Percentiles rank a stretch among this genome's conserved stretches.
phyloP scores from a whole-genome alignment of 2,329 filamentous ascomycete species.

The Fusarium pilosicola region DNA sequence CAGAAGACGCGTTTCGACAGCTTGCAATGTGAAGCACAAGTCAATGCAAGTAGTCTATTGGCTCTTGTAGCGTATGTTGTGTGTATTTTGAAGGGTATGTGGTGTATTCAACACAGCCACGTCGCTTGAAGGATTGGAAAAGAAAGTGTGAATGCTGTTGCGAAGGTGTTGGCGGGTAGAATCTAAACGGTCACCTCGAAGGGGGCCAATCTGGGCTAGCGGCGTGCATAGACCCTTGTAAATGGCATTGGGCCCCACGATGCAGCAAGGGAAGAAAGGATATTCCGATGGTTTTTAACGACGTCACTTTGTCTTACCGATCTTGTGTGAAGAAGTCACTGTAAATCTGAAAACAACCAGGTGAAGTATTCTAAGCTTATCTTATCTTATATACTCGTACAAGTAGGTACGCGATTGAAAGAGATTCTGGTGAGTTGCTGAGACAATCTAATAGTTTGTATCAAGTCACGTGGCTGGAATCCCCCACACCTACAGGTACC shows the following conservation, averaged over 20 bases:
- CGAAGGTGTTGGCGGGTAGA: constrained; percentile 45
- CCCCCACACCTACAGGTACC: constrained; percentile 36
- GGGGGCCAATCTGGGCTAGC: constrained; percentile 49
- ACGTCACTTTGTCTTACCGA: constrained; percentile 35
- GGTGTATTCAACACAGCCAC: constrained; percentile 16
- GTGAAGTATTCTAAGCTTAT: too few relatives aligned
- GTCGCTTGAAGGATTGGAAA: constrained; percentile 18
- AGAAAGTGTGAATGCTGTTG: constrained; percentile 48
- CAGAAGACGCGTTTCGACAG: constrained; percentile 57
- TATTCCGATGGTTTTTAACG: constrained; percentile 38
- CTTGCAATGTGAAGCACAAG: constrained; percentile 15
- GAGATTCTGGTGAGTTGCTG: background rate
- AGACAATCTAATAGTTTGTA: background rate
- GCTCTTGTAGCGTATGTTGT: background rate
- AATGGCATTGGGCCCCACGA: constrained; percentile 34
- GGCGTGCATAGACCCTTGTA: constrained; percentile 42
- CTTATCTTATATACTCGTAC: too few relatives aligned
- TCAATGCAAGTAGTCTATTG: constrained; percentile 7
- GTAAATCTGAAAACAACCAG: background rate
- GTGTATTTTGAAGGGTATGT: background rate
- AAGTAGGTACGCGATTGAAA: background rate
- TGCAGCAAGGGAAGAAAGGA: constrained; percentile 40
- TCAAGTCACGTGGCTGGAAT: constrained; percentile 32
- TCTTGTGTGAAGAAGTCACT: background rate
- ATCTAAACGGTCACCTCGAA: constrained; percentile 50